These are phyloP conservation scores for Alternaria brassicae DNA, from an alignment of 2,329 filamentous ascomycete species.

Conservation along the genomic window DNA sequence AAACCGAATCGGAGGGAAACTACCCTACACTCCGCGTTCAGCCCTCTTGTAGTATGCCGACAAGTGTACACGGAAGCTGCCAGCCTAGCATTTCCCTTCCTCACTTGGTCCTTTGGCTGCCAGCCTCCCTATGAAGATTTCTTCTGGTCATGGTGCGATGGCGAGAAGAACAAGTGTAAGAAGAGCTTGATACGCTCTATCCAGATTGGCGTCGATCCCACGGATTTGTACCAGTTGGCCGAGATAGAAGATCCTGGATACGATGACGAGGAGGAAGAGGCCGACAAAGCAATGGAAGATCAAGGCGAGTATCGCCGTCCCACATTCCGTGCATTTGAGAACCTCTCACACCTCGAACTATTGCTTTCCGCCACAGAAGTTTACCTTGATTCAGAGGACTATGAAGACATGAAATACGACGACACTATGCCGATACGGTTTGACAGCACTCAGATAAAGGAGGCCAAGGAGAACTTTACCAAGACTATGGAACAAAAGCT, in stretches of 20 bases:
- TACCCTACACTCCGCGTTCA: background rate
- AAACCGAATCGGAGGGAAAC: background rate
- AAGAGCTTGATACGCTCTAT: background rate
- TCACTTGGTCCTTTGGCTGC: background rate
- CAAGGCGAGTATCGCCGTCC: background rate
- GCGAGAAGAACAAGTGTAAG: background rate
- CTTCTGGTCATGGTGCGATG: background rate
- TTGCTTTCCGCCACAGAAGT: background rate
- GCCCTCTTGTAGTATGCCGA: background rate
- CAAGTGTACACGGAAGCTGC: constrained; percentile 2
- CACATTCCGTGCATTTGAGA: background rate
- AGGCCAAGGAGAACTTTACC: background rate
- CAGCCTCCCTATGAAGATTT: background rate
- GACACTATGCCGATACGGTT: background rate
- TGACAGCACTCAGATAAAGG: background rate
- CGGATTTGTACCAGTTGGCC: background rate
- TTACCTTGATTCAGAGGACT: background rate
- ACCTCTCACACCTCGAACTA: background rate
- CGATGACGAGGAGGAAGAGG: background rate
- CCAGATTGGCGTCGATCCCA: constrained; percentile 1
- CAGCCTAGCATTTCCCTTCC: background rate
- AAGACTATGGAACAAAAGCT: background rate
- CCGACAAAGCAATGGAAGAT: background rate
- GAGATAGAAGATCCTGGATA: constrained; percentile 2
- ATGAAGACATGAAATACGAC: background rate